These are phyloP conservation scores for Trichoderma guizhouense DNA, from an alignment of 2,329 filamentous ascomycete species.

Conservation along the genomic window DNA sequence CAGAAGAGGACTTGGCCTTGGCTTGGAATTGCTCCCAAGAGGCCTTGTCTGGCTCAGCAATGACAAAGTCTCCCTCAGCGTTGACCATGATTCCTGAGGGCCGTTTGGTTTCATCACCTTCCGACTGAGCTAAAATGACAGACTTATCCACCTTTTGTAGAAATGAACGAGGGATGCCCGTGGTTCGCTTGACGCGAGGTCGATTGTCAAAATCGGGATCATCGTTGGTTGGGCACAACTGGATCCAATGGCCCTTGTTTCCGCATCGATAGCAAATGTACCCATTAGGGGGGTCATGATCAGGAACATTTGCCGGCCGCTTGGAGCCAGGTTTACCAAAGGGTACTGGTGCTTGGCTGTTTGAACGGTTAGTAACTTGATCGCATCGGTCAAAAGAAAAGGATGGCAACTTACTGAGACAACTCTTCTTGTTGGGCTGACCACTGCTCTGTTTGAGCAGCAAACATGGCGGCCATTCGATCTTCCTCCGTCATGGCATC, in stretches of 20 bases:
- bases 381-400: neutral
- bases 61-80: constrained; percentile 94
- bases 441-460: constrained; percentile 87
- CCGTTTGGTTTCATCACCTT: constrained; percentile 77
- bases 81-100: constrained; percentile 95
- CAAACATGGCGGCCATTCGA: constrained; percentile 88
- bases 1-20: constrained; percentile 82
- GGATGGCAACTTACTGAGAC: constrained; percentile 60
- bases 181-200: constrained; percentile 91
- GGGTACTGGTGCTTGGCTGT: constrained; percentile 57
- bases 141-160: constrained; percentile 94
- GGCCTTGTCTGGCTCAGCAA: constrained; percentile 91
- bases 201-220: constrained; percentile 94
- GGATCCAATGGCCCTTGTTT: constrained; percentile 99
- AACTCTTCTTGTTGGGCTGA: constrained; percentile 89
- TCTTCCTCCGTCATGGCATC: constrained; percentile 89
- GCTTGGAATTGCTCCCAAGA: constrained; percentile 97
- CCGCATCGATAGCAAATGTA: constrained; percentile 97
- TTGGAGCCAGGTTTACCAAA: constrained; percentile 58
- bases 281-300: constrained; percentile 86
- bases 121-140: constrained; percentile 67
- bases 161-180: constrained; percentile 93
- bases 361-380: constrained; percentile 31
- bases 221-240: constrained; percentile 96
- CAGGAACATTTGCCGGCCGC: constrained; percentile 72